Evolutionary conservation across 2,329 filamentous ascomycete genomes (phyloP).

Genomic region (Pseudonectria foliicola): DNA sequence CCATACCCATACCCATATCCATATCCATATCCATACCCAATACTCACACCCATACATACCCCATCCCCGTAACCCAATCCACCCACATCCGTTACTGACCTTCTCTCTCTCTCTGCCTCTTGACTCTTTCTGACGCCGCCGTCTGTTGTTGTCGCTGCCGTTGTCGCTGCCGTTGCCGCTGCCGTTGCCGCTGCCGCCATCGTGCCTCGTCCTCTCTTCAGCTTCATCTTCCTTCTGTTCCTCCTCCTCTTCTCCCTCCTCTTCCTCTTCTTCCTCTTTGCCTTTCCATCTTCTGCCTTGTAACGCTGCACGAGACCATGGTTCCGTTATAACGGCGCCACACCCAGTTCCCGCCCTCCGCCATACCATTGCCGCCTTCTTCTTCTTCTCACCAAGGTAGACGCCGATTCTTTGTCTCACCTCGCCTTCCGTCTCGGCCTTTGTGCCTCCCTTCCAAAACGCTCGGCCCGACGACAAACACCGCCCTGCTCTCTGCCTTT

Average conservation of each 20-base stretch:
- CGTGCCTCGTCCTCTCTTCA: conserved; percentile 9
- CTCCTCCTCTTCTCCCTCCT: conserved; percentile 7
- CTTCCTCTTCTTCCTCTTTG: conserved; percentile 4
- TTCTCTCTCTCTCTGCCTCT: no score
- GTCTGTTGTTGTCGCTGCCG: no score
- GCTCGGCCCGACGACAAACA: conserved; percentile 18
- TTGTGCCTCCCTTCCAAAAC: conserved; percentile 19
- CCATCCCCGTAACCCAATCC: no score
- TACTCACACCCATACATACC: conserved; percentile 18
- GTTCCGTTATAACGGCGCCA: conserved; percentile 22
- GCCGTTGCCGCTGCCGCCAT: no score
- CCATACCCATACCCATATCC: conserved; percentile 18
- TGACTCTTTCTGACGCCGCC: no score
- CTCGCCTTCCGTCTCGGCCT: conserved; percentile 18
- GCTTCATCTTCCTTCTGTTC: conserved; percentile 11
- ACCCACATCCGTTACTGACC: background rate
- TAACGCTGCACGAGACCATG: conserved; percentile 13
- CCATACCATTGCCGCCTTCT: conserved; percentile 16
- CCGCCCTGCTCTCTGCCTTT: background rate
- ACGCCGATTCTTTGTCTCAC: conserved; percentile 27
- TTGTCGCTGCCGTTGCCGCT: background rate
- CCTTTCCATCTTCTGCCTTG: background rate
- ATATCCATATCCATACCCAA: conserved; percentile 14
- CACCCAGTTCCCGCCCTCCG: conserved; percentile 13
- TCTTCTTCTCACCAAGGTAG: conserved; percentile 19